These are phyloP conservation scores for Pythium vanterpoolii DNA, from an alignment of 352 stramenopile species.

Conservation along the genomic window DNA sequence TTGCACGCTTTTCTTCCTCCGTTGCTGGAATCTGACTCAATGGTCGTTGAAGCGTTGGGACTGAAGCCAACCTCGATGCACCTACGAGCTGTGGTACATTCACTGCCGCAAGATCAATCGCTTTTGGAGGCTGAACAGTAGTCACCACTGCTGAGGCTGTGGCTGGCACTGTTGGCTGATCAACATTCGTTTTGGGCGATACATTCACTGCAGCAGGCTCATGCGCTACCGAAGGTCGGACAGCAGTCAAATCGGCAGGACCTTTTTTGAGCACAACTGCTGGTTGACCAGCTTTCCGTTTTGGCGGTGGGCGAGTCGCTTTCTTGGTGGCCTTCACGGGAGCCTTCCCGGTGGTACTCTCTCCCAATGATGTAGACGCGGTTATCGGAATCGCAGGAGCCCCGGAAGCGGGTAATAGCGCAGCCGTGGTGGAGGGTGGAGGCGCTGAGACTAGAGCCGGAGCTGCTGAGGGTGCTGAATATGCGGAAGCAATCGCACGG, in stretches of 20 bases:
- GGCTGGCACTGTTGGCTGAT: background rate
- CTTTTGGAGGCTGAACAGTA: background rate
- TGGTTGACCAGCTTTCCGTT: background rate
- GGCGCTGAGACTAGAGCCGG: too few relatives aligned
- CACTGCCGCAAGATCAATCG: background rate
- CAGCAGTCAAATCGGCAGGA: background rate
- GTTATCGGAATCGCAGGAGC: too few relatives aligned
- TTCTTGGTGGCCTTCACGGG: slow-evolving; percentile 1
- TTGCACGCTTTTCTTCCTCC: background rate
- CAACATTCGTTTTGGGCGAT: background rate
- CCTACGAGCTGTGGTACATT: background rate
- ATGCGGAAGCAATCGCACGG: too few relatives aligned
- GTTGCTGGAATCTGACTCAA: background rate
- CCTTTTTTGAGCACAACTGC: background rate
- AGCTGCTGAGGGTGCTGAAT: too few relatives aligned
- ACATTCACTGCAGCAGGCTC: background rate
- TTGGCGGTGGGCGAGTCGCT: background rate
- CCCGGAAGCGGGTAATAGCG: too few relatives aligned
- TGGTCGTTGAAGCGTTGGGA: background rate
- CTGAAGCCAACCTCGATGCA: background rate
- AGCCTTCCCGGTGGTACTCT: background rate
- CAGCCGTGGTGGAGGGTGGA: too few relatives aligned
- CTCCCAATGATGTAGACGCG: background rate
- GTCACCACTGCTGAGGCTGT: background rate
- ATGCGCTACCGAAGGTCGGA: background rate